Percentiles rank a stretch among this genome's conserved stretches.
phyloP scores from a whole-genome alignment of 257 asterid species.

The Solanum lycopersicoides region DNA sequence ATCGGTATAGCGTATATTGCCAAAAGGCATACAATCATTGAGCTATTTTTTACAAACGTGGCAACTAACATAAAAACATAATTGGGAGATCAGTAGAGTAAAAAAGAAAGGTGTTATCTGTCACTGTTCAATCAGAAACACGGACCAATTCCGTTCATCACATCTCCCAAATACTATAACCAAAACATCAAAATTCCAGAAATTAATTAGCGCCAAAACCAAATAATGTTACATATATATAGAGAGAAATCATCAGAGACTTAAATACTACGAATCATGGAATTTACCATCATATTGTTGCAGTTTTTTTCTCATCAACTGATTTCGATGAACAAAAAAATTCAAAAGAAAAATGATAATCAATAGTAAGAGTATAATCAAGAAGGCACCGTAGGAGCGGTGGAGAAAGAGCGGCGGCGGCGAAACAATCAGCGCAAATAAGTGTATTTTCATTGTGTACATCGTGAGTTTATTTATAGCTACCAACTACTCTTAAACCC shows the following conservation, averaged over 20 bases:
- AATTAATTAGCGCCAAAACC: neutral
- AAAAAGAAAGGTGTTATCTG: conserved; percentile 21
- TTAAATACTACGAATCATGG: conserved; percentile 50
- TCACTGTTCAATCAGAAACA: conserved; percentile 47
- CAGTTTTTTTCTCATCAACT: conserved; percentile 42
- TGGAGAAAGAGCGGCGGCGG: no score
- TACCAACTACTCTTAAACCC: neutral
- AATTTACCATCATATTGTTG: conserved; percentile 37
- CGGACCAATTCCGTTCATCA: conserved; percentile 48
- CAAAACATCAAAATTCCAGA: neutral
- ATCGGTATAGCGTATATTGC: conserved; percentile 44
- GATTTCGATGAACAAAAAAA: neutral
- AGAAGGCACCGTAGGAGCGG: no score
- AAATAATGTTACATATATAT: neutral
- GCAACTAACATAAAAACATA: neutral
- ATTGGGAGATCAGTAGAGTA: conserved; percentile 31
- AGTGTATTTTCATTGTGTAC: rapidly evolving
- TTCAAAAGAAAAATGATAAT: no score
- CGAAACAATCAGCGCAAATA: neutral
- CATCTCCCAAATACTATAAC: conserved; percentile 7
- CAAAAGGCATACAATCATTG: conserved; percentile 23
- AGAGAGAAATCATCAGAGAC: conserved; percentile 45
- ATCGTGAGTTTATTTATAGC: neutral
- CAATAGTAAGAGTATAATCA: no score
- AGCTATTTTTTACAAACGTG: neutral